Conservation (phyloP, 2,329 filamentous ascomycete genomes). For the Claviceps cyperi region DNA sequence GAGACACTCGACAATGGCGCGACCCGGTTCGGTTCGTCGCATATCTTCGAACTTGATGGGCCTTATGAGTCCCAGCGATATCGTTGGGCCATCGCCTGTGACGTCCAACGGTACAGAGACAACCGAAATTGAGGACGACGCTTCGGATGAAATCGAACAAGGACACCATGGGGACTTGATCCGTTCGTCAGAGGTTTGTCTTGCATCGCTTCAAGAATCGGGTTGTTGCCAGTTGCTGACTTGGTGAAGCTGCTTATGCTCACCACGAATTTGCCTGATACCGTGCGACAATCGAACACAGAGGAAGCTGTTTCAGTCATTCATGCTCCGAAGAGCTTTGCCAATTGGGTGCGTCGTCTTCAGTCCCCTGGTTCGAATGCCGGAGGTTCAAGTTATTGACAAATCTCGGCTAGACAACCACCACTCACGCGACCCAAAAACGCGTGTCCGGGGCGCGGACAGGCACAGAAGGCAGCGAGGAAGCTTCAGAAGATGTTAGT, state of each 20-base stretch:
- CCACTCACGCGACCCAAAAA: slow-evolving; percentile 22
- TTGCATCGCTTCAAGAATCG: neutral
- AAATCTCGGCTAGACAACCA: slow-evolving; percentile 23
- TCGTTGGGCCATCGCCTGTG: slow-evolving; percentile 69
- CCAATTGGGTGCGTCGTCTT: slow-evolving; percentile 50
- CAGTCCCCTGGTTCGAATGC: neutral
- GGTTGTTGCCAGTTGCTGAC: neutral
- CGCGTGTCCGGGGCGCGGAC: slow-evolving; percentile 20
- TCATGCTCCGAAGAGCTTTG: slow-evolving; percentile 74
- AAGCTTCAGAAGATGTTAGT: slow-evolving; percentile 14
- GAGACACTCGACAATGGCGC: slow-evolving; percentile 33
- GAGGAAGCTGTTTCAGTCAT: slow-evolving; percentile 84
- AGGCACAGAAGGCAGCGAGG: slow-evolving; percentile 25
- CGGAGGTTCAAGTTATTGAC: neutral
- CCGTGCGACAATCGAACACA: slow-evolving; percentile 42
- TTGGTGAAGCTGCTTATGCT: slow-evolving; percentile 33
- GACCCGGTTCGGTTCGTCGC: slow-evolving; percentile 34
- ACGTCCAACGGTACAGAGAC: slow-evolving; percentile 73
- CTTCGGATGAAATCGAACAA: slow-evolving; percentile 41
- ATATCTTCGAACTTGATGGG: slow-evolving; percentile 38
- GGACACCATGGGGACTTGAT: slow-evolving; percentile 8
- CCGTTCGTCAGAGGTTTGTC: slow-evolving; percentile 19
- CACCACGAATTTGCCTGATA: slow-evolving; percentile 41
- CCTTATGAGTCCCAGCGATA: slow-evolving; percentile 48
- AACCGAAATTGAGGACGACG: slow-evolving; percentile 74